phyloP scores from a whole-genome alignment of 139 green algal species.

The Volvox africanus region DNA sequence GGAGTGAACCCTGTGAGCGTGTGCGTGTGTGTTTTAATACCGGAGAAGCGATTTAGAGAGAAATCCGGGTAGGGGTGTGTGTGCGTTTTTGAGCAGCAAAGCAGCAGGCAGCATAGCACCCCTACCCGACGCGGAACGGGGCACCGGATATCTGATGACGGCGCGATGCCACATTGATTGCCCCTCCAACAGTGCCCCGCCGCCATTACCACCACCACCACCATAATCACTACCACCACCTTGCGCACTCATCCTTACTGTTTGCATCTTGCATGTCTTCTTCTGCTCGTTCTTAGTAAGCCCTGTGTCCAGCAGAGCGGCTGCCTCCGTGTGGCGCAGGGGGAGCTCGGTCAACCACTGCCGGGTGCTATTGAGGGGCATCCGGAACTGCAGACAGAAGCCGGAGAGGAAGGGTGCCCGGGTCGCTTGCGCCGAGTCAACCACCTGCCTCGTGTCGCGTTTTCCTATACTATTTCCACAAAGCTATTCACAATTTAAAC shows the following conservation, averaged over 20 bases:
- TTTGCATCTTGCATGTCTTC: neutral
- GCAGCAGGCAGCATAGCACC: too few species aligned
- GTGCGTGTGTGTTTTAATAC: too few species aligned
- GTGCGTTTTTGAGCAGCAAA: too few species aligned
- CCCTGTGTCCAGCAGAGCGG: conserved; percentile 47
- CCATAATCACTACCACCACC: neutral
- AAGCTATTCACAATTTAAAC: too few species aligned
- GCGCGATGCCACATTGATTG: neutral
- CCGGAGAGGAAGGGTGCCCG: neutral
- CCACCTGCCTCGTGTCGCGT: too few species aligned
- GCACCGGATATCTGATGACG: neutral
- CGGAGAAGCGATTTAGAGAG: too few species aligned
- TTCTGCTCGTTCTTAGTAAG: conserved; percentile 53
- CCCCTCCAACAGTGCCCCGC: neutral
- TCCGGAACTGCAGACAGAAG: neutral
- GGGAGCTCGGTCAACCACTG: conserved; percentile 41
- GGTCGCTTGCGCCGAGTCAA: neutral
- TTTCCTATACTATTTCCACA: too few species aligned
- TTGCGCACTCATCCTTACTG: neutral
- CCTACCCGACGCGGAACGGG: too few species aligned
- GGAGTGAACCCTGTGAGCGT: too few species aligned
- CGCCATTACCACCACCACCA: neutral
- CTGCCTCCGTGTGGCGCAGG: neutral
- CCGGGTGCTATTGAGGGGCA: conserved; percentile 49
- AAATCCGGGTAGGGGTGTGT: too few species aligned